Base-by-base conservation (phyloP, 2,329 filamentous ascomycete species). In the Neofusicoccum kwambonambiense region DNA sequence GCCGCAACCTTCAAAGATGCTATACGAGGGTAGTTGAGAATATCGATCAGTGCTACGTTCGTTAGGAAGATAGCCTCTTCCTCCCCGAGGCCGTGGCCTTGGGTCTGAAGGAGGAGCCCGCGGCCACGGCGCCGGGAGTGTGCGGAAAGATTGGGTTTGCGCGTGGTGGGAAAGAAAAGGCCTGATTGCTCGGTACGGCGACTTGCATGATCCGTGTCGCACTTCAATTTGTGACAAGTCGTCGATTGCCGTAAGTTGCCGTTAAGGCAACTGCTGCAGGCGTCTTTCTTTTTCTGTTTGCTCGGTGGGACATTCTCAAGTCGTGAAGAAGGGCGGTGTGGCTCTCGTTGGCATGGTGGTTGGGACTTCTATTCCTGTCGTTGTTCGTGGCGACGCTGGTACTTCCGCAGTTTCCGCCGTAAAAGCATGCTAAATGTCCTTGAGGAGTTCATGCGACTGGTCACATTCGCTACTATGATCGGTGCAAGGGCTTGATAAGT, bases 271-370 rank as follows among this genome's bases (percentile, higher is more conserved):
- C n/a, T 56, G 45, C 22, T 22, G 3, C 15, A 22, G 11, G n/a
- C 3, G 3, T n/a, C 35, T 19, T 56, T 41, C 17, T 22, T n/a
- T 13, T 51, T 45, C n/a, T n/a, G 17, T 22, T 4, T 50, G 5
- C 22, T 50, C 3, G 15, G 37, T 39, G 11, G 13, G 11, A 15
- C 27, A 39, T 15, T 39, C 37, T 31, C 15, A 4, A 15, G 34
- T 15, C 11, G 31, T 60, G 19, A 47, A 60, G 56, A 60, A 47
- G 47, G 34, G 56, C 56, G 56, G 42, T 60, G 56, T 60, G 54
- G 9, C 19, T 31, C 6, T 27, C 42, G 17, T 19, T 31, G 27
- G 8, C 39, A 15, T 31, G 41, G 37, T 47, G 56, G 19, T 47
- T 17, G 15, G 15, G 41, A 35, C 17, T 12, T 22, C 31, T 17